A percentile compares a stretch with the other conserved stretches of the same genome.
phyloP scores from a whole-genome alignment of 257 asterid genomes.

The Dorcoceras hygrometricum region DNA sequence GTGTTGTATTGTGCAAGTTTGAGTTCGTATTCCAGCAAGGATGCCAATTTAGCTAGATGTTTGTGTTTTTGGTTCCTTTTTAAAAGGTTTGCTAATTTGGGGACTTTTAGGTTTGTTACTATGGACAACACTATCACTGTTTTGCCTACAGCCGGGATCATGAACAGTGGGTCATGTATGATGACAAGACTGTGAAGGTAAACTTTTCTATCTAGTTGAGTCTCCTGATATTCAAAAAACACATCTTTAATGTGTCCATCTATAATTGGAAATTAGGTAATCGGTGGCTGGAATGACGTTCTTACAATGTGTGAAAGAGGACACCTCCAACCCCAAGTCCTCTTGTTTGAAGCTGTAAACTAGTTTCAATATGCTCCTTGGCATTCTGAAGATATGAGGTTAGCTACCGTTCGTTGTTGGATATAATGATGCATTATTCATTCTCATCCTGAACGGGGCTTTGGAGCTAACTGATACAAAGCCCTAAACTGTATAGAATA shows the following conservation, averaged over 20 bases:
- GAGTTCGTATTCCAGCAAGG: slow-evolving; percentile 5
- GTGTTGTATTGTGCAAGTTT: slow-evolving; percentile 11
- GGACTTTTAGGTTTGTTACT: slow-evolving; percentile 52
- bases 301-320: slow-evolving; percentile 82
- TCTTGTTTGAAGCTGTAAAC: slow-evolving; percentile 77
- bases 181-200: slow-evolving; percentile 95
- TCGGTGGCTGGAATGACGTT: slow-evolving; percentile 89
- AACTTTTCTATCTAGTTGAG: slow-evolving; percentile 5
- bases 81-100: slow-evolving; percentile 41
- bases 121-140: slow-evolving; percentile 97
- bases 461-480: slow-evolving; percentile 24
- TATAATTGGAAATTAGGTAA: slow-evolving; percentile 40
- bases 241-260: neutral
- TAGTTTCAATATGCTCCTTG: slow-evolving; percentile 27
- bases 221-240: neutral
- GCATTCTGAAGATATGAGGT: slow-evolving; percentile 21
- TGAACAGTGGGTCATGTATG: slow-evolving; percentile 89
- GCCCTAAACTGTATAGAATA: slow-evolving; percentile 35
- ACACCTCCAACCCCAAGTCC: slow-evolving; percentile 95
- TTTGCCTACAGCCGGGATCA: slow-evolving; percentile 75
- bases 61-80: neutral
- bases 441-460: slow-evolving; percentile 23
- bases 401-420: slow-evolving; percentile 28
- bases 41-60: neutral
- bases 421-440: slow-evolving; percentile 20